Base-by-base conservation (phyloP, 768 basidiomycete species). In the Tylopilus intermedius region DNA sequence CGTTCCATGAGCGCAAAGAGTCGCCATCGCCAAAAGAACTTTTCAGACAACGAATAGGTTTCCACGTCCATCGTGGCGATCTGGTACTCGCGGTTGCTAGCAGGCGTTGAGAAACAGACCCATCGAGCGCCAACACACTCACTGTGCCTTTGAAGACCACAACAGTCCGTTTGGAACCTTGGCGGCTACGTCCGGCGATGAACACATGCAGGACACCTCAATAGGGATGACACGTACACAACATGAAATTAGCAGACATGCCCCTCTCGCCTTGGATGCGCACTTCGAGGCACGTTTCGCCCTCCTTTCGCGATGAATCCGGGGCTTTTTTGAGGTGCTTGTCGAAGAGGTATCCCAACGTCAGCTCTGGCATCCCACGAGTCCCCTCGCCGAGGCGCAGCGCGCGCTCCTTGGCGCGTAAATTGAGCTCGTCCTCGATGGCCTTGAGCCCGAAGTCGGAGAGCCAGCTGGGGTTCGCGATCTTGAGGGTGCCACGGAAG, bases 21-120 rank as follows among this genome's bases (percentile, higher is more conserved):
- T 18, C 76, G 77, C 58, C 76, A 83, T 39, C 77, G 75, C 35
- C 73, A 71, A 39, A 86, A 62, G 57, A 81, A 86, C 39, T 76
- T 73, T 45, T 67, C 67, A 57, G 82, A 78, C 0, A 55, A 61
- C 0, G 60, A 52, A 53, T 74, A 78, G 0, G 76, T 78, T 14
- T 59, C 60, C 6, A 72, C 64, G 48, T 82, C 74, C 62, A 85
- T 71, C 2, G 76, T 74, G 11, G 65, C 56, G 3, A 86, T 66
- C 46, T 71, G 63, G 53, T 77, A 86, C 1, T 55, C 56, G 11
- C 82, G 76, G 11, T 66, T 55, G 33, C 77, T 80, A 53, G 26
- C 4, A 46, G 35, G 54, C 49, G 41, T 60, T 56, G 53, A 49
- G 40, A 35, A 38, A 44, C 6, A 53, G 8, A 15, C 49, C 8